Conservation (phyloP, 257 asterid species). For the Misopates orontium region DNA sequence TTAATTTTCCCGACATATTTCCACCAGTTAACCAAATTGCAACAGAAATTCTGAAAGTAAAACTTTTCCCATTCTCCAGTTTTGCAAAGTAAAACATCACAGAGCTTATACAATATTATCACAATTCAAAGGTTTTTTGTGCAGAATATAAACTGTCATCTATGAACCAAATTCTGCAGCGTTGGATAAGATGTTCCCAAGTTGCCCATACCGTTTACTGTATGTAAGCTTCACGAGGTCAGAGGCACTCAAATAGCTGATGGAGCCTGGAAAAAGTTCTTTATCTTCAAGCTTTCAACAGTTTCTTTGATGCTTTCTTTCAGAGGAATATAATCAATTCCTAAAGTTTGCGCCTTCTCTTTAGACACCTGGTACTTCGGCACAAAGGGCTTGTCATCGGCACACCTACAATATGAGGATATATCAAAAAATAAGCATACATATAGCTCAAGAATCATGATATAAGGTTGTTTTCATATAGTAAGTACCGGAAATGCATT, state of each 20-base stretch:
- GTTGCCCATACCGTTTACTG: no score
- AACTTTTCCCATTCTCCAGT: no score
- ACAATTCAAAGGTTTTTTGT: background rate
- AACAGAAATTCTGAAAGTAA: no score
- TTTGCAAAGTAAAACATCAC: no score
- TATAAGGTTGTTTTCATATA: background rate
- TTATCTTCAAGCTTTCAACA: conserved; percentile 51
- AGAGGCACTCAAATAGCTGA: conserved; percentile 29
- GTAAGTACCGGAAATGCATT: no score
- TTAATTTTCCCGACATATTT: no score
- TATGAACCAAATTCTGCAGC: no score
- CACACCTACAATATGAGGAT: conserved; percentile 38
- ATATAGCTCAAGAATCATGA: background rate
- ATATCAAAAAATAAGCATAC: background rate
- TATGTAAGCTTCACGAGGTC: no score
- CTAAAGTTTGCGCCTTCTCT: conserved; percentile 38
- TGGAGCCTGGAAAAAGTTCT: conserved; percentile 31
- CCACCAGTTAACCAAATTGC: no score
- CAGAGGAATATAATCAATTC: conserved; percentile 40
- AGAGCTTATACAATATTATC: no score
- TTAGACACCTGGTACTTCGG: conserved; percentile 47
- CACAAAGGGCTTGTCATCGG: conserved; percentile 42
- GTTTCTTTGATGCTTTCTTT: conserved; percentile 50
- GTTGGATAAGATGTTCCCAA: no score
- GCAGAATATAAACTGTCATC: no score